Evolutionary conservation across 139 green algal genomes (phyloP).

Genomic region (Eudorina sp.): DNA sequence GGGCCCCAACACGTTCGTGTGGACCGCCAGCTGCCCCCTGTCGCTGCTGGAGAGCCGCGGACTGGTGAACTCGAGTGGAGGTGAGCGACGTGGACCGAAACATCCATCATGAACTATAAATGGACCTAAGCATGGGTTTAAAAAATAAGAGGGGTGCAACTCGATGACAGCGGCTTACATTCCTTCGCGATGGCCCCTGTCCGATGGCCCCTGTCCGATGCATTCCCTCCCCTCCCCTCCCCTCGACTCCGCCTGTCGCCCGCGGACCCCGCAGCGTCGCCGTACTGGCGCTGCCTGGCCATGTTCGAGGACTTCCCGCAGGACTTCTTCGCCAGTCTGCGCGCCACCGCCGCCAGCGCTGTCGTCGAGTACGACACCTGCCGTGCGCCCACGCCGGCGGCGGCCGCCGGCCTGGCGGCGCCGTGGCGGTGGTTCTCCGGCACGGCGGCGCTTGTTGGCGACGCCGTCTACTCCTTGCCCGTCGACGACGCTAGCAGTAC

Average conservation of each 20-base stretch:
- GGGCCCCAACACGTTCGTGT: conserved; percentile 39
- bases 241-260: too few species aligned
- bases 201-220: too few species aligned
- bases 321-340: conserved; percentile 27
- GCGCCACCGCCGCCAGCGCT: conserved; percentile 8
- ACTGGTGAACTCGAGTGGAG: neutral
- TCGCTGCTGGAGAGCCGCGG: neutral
- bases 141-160: too few species aligned
- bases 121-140: too few species aligned
- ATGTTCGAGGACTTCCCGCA: conserved; percentile 50
- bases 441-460: conserved; percentile 13
- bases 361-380: neutral
- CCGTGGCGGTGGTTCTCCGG: conserved; percentile 29
- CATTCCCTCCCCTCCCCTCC: too few species aligned
- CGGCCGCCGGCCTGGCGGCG: conserved; percentile 10
- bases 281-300: conserved; percentile 43
- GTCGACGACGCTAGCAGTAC: conserved; percentile 23
- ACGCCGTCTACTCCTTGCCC: conserved; percentile 18
- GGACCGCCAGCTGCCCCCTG: conserved; percentile 33
- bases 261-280: neutral
- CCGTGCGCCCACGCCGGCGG: neutral
- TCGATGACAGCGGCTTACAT: too few species aligned
- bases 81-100: neutral
- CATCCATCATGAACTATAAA: too few species aligned
- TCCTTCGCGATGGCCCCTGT: too few species aligned